Conservation (phyloP, 805 yeast genomes). For the Pachysolen tannophilus region DNA sequence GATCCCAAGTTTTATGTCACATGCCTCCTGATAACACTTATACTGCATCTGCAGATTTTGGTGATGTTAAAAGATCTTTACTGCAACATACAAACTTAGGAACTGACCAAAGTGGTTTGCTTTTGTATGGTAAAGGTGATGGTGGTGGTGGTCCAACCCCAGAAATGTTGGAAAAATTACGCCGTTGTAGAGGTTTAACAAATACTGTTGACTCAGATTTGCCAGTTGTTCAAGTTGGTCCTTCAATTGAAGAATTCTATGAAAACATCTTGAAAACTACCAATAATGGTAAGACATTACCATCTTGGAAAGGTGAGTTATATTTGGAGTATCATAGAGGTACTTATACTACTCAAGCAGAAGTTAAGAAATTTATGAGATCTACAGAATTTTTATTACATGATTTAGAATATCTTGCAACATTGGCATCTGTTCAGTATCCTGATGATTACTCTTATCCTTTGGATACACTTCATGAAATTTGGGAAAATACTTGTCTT, state of each 20-base stretch:
- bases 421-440: slow-evolving; percentile 54
- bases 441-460: slow-evolving; percentile 63
- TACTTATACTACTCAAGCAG: slow-evolving; percentile 91
- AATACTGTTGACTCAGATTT: slow-evolving; percentile 67
- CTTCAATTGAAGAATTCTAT: slow-evolving; percentile 74
- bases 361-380: slow-evolving; percentile 75
- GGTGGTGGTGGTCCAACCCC: slow-evolving; percentile 99
- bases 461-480: slow-evolving; percentile 45
- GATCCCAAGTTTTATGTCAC: slow-evolving; percentile 87
- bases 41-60: slow-evolving; percentile 88
- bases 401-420: slow-evolving; percentile 79
- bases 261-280: slow-evolving; percentile 56
- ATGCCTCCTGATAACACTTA: slow-evolving; percentile 98
- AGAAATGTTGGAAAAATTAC: slow-evolving; percentile 86
- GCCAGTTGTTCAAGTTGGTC: slow-evolving; percentile 76
- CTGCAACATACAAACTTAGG: slow-evolving; percentile 78
- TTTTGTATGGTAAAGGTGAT: slow-evolving; percentile 90
- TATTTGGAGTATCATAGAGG: slow-evolving; percentile 96
- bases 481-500: slow-evolving; percentile 86
- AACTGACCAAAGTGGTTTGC: slow-evolving; percentile 69
- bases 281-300: slow-evolving; percentile 57
- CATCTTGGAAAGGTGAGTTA: slow-evolving; percentile 89
- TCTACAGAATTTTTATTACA: slow-evolving; percentile 67
- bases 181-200: slow-evolving; percentile 84
- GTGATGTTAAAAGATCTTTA: slow-evolving; percentile 79